Conservation (phyloP, 139 green algal species). For the Tetraselmis chui region DNA sequence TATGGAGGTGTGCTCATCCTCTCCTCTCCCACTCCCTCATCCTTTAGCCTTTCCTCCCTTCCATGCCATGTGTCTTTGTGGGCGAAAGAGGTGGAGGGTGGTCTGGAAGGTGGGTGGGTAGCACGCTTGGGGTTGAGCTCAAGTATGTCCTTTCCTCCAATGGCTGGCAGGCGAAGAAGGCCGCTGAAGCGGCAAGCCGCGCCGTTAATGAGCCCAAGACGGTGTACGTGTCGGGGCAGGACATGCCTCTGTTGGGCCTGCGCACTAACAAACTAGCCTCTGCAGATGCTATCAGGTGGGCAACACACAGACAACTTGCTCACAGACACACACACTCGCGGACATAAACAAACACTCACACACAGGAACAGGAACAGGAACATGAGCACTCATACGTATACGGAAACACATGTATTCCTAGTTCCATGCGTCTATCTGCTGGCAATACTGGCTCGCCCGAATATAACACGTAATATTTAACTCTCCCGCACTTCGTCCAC, state of each 20-base stretch:
- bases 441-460: not conserved
- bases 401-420: not conserved
- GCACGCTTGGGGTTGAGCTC: too few species aligned
- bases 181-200: not conserved
- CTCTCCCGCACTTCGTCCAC: too few species aligned
- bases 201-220: not conserved
- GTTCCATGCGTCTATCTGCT: not conserved
- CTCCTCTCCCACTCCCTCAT: too few species aligned
- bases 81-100: not conserved
- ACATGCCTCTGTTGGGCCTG: conserved; percentile 63
- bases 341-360: too few species aligned
- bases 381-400: not conserved
- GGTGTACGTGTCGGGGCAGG: conserved; percentile 10
- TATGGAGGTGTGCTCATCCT: too few species aligned
- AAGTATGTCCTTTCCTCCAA: not conserved
- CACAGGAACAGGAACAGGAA: too few species aligned
- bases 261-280: conserved; percentile 53
- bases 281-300: conserved; percentile 39
- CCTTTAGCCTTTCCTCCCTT: too few species aligned
- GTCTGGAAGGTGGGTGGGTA: not conserved
- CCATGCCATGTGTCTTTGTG: not conserved
- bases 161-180: not conserved
- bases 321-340: too few species aligned
- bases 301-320: too few species aligned
- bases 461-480: too few species aligned